Conservation (phyloP, 2,329 filamentous ascomycete genomes). For the Ceratocystis diversiconidia region DNA sequence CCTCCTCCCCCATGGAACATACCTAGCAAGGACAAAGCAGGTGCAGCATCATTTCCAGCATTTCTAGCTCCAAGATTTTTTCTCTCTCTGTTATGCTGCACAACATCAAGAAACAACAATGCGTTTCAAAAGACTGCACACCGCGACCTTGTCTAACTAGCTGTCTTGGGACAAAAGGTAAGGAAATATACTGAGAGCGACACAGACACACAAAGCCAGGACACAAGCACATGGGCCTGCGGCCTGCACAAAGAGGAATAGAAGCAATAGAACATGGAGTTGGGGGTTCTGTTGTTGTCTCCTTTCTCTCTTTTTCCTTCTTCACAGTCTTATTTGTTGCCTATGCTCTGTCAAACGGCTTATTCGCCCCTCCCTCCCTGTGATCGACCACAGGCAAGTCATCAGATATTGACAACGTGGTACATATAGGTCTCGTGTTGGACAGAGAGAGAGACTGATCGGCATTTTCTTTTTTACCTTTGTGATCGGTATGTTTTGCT, state of each 20-base stretch:
- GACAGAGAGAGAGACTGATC: background rate
- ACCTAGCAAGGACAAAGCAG: background rate
- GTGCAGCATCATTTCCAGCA: background rate
- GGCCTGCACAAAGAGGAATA: background rate
- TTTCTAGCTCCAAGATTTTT: background rate
- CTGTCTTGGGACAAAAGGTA: background rate
- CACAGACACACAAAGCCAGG: background rate
- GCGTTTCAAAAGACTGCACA: constrained; percentile 2
- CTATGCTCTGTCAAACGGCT: background rate
- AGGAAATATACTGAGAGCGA: background rate
- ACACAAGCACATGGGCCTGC: background rate
- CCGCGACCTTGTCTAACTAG: background rate
- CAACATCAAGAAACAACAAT: background rate
- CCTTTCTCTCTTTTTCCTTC: background rate
- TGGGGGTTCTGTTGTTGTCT: background rate
- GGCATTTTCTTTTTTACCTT: background rate
- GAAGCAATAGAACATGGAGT: background rate
- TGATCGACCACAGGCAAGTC: background rate
- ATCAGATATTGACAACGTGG: constrained; percentile 1
- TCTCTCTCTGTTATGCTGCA: background rate
- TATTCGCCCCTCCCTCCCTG: background rate
- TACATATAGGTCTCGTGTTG: background rate
- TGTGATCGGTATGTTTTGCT: background rate
- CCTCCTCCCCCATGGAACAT: too few species aligned
- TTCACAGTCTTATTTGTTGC: background rate